Conservation (phyloP, 78 protist genomes). For the Parvularia atlantis region DNA sequence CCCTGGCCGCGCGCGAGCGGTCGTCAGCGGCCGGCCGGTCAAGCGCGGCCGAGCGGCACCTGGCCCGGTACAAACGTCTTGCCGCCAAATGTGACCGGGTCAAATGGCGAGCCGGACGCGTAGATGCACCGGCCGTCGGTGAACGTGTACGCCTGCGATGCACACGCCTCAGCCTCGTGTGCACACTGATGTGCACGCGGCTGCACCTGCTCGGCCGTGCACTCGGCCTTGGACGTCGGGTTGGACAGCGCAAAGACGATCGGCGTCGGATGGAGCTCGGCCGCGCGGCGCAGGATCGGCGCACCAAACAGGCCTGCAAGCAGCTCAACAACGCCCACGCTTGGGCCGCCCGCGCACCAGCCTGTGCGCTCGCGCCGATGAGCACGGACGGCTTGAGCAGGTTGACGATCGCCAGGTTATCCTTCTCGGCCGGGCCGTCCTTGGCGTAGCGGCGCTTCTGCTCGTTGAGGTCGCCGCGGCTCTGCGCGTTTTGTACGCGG, state of each 20-base stretch:
- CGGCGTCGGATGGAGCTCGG: slow-evolving; percentile 56
- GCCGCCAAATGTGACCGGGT: slow-evolving; percentile 40
- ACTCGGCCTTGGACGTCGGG: slow-evolving; percentile 83
- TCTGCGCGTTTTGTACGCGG: not conserved
- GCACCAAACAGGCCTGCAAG: slow-evolving; percentile 78
- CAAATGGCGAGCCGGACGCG: slow-evolving; percentile 88
- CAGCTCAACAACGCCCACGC: no score
- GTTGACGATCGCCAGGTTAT: slow-evolving; percentile 7
- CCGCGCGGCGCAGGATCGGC: slow-evolving; percentile 42
- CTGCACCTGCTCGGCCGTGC: slow-evolving; percentile 57
- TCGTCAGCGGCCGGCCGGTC: not conserved
- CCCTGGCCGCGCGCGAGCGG: slow-evolving; percentile 16
- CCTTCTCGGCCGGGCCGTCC: not conserved
- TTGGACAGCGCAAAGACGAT: slow-evolving; percentile 80
- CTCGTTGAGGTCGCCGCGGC: slow-evolving; percentile 5
- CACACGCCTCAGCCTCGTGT: no score
- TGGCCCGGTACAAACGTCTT: slow-evolving; percentile 54
- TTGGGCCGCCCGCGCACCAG: no score
- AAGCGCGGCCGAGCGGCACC: slow-evolving; percentile 5
- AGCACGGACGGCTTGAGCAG: slow-evolving; percentile 65
- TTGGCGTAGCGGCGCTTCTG: not conserved
- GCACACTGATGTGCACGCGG: no score
- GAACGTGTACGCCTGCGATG: slow-evolving; percentile 56
- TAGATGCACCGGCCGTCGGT: slow-evolving; percentile 71
- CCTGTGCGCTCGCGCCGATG: slow-evolving; percentile 77